Evolutionary conservation across 169 alveolate species (phyloP).

Genomic region (Eimeria necatrix): DNA sequence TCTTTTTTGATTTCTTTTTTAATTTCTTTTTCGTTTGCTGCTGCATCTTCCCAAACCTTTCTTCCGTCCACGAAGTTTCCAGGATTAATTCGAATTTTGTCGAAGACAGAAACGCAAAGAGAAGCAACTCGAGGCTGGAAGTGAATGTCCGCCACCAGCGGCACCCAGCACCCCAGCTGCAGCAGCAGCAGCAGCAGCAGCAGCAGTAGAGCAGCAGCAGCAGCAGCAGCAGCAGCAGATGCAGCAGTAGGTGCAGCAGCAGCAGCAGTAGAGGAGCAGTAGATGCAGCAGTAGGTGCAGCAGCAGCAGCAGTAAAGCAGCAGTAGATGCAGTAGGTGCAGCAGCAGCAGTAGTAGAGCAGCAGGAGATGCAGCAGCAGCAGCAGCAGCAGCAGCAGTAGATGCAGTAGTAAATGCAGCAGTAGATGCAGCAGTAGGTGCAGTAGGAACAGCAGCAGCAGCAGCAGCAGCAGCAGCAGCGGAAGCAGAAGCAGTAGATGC

Average conservation of each 20-base stretch:
- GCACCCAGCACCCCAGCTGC: slow-evolving; percentile 78
- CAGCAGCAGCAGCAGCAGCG: slow-evolving; percentile 5
- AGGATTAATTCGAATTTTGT: slow-evolving; percentile 91
- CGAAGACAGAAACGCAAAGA: slow-evolving; percentile 90
- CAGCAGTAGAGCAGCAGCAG: background rate
- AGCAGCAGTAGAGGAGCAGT: background rate
- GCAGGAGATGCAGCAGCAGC: background rate
- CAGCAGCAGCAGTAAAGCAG: background rate
- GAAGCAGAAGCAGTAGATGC: background rate
- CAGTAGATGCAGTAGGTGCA: no score
- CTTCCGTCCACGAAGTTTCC: slow-evolving; percentile 92
- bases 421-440: no score
- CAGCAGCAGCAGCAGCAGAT: slow-evolving; percentile 55
- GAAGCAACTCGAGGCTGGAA: slow-evolving; percentile 90
- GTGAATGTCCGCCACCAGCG: slow-evolving; percentile 92
- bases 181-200: background rate
- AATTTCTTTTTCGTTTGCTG: no score
- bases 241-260: slow-evolving; percentile 54
- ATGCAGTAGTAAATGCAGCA: no score
- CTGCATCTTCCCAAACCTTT: slow-evolving; percentile 82
- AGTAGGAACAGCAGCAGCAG: background rate
- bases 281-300: background rate
- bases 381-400: slow-evolving; percentile 33
- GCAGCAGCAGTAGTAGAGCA: background rate
- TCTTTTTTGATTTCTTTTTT: no score